phyloP scores from a whole-genome alignment of 202 grass and related monocot species.

The Digitaria exilis region DNA sequence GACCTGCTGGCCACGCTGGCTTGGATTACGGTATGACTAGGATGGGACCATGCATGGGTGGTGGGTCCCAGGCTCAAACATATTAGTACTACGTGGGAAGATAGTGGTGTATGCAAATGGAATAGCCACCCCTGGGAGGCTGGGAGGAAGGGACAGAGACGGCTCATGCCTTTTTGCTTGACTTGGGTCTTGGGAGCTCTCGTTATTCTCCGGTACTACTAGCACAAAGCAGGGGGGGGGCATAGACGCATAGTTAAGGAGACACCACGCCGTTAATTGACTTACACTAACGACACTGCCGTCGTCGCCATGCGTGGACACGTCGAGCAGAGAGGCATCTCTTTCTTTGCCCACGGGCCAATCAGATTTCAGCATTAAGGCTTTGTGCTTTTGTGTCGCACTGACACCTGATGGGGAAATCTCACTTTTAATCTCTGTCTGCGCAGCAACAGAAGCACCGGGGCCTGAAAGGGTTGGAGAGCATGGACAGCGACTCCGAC shows the following conservation, averaged over 20 bases:
- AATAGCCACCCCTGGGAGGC: background rate
- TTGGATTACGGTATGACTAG: background rate
- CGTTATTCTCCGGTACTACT: background rate
- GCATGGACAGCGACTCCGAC: conserved; percentile 65
- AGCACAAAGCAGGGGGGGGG: too few species aligned
- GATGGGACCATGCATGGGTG: background rate
- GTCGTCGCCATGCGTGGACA: background rate
- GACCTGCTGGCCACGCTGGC: background rate
- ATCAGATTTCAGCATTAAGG: background rate
- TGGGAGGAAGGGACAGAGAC: background rate
- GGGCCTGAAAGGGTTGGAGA: conserved; percentile 70
- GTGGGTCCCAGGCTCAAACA: conserved; percentile 27
- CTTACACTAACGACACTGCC: background rate
- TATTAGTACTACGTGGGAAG: too few species aligned
- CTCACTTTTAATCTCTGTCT: background rate
- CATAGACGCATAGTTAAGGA: too few species aligned
- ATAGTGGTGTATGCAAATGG: background rate
- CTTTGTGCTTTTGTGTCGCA: background rate
- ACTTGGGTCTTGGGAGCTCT: background rate
- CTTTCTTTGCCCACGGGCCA: background rate
- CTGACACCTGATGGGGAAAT: background rate
- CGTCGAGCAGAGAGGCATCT: background rate
- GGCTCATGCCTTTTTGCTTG: background rate
- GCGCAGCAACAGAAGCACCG: conserved; percentile 47
- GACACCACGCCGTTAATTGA: background rate